Evolutionary conservation across 192 early-diverging fungal genomes (phyloP).

Genomic region (Entomortierella beljakovae): DNA sequence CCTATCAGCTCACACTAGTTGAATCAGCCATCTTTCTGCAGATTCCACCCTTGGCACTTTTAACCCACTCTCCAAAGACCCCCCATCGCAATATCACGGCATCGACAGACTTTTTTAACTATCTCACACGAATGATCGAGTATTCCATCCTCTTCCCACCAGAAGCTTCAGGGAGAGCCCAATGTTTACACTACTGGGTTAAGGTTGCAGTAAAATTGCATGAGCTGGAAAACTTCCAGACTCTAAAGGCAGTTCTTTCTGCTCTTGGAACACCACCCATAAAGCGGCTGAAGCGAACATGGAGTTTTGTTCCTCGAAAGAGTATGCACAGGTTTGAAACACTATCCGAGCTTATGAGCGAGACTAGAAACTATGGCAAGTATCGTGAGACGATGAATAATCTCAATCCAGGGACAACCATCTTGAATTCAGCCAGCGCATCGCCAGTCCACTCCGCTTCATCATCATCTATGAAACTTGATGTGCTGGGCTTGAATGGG

Average conservation of each 20-base stretch:
- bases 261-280: slow-evolving; percentile 79
- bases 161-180: slow-evolving; percentile 67
- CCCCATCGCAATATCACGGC: slow-evolving; percentile 72
- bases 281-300: slow-evolving; percentile 75
- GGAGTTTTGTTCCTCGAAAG: slow-evolving; percentile 77
- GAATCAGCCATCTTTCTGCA: slow-evolving; percentile 76
- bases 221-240: slow-evolving; percentile 74
- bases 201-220: slow-evolving; percentile 70
- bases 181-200: slow-evolving; percentile 76
- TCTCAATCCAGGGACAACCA: slow-evolving; percentile 38
- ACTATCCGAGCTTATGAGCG: slow-evolving; percentile 69
- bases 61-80: slow-evolving; percentile 69
- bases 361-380: slow-evolving; percentile 77
- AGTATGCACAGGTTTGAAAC: slow-evolving; percentile 65
- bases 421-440: slow-evolving; percentile 11
- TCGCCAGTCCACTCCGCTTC: slow-evolving; percentile 28
- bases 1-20: slow-evolving; percentile 76
- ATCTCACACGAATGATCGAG: slow-evolving; percentile 79
- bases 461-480: slow-evolving; percentile 15
- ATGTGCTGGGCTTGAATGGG: slow-evolving; percentile 32
- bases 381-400: slow-evolving; percentile 71
- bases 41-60: slow-evolving; percentile 68
- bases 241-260: slow-evolving; percentile 74
- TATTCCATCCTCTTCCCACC: slow-evolving; percentile 72
- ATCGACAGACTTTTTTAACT: slow-evolving; percentile 85